Evolutionary conservation across 192 early-diverging fungal genomes (phyloP).

Genomic region (Borealophlyctis nickersoniae): DNA sequence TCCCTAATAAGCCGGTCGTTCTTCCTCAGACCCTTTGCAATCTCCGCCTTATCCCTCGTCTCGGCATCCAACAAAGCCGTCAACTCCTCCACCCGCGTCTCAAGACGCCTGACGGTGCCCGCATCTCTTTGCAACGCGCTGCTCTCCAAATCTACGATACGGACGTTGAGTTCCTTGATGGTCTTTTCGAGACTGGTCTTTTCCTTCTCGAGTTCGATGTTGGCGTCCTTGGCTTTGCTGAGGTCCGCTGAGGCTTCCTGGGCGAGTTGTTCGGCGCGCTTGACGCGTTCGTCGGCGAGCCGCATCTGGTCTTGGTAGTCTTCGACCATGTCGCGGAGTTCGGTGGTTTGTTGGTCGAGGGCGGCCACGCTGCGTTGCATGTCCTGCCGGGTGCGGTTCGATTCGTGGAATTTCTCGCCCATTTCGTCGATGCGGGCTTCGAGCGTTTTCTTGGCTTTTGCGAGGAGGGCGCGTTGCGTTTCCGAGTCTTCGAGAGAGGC

Average conservation of each 20-base stretch:
- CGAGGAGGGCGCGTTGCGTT: constrained; percentile 58
- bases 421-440: constrained; percentile 76
- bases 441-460: constrained; percentile 67
- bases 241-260: constrained; percentile 67
- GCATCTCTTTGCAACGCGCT: constrained; percentile 51
- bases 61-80: constrained; percentile 55
- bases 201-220: constrained; percentile 53
- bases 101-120: constrained; percentile 54
- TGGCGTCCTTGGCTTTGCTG: constrained; percentile 60
- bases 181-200: constrained; percentile 77
- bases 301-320: constrained; percentile 70
- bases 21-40: constrained; percentile 55
- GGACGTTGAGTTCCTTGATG: constrained; percentile 73
- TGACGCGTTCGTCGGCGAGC: constrained; percentile 63
- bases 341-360: constrained; percentile 71
- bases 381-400: constrained; percentile 64
- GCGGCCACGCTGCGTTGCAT: constrained; percentile 65
- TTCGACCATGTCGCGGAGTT: constrained; percentile 68
- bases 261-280: constrained; percentile 63
- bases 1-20: constrained; percentile 77
- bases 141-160: constrained; percentile 74
- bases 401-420: constrained; percentile 62
- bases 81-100: constrained; percentile 63
- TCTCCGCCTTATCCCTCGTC: constrained; percentile 63
- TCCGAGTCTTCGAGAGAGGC: constrained; percentile 66